phyloP scores from a whole-genome alignment of 2,329 filamentous ascomycete genomes.

The Aspergillus texensis region DNA sequence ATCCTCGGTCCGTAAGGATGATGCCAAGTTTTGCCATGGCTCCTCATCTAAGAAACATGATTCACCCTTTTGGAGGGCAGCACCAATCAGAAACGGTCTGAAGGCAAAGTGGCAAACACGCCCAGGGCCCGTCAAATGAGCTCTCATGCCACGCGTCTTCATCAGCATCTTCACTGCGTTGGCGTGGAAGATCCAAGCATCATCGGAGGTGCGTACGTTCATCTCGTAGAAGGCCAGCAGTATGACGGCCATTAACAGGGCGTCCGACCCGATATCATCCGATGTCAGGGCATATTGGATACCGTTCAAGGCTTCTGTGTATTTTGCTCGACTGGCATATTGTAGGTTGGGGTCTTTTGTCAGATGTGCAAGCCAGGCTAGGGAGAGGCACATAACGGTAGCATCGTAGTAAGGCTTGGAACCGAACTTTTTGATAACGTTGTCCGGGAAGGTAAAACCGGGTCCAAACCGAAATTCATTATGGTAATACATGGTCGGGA shows the following conservation, averaged over 20 bases:
- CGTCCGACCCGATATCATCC: constrained; percentile 35
- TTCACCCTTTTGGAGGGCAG: constrained; percentile 33
- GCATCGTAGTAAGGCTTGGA: constrained; percentile 25
- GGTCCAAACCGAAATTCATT: constrained; percentile 28
- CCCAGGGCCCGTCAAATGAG: constrained; percentile 34
- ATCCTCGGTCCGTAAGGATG: constrained; percentile 31
- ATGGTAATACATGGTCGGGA: constrained; percentile 27
- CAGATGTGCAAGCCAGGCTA: constrained; percentile 31
- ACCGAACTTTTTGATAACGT: constrained; percentile 23
- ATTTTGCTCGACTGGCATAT: constrained; percentile 32
- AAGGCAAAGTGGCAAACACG: constrained; percentile 37
- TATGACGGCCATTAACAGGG: constrained; percentile 19
- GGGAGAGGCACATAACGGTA: constrained; percentile 32
- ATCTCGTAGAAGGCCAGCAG: constrained; percentile 39
- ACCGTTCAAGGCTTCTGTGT: constrained; percentile 32
- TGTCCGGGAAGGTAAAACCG: constrained; percentile 22
- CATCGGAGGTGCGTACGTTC: constrained; percentile 34
- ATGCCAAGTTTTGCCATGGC: constrained; percentile 33
- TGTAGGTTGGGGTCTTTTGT: constrained; percentile 27
- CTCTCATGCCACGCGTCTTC: constrained; percentile 33
- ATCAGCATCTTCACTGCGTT: constrained; percentile 36
- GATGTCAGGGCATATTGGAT: constrained; percentile 29
- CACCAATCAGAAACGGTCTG: constrained; percentile 37
- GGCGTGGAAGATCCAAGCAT: constrained; percentile 38
- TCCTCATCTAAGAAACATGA: constrained; percentile 36